phyloP scores from a whole-genome alignment of 305 asterid species.

The Fraxinus albicans region DNA sequence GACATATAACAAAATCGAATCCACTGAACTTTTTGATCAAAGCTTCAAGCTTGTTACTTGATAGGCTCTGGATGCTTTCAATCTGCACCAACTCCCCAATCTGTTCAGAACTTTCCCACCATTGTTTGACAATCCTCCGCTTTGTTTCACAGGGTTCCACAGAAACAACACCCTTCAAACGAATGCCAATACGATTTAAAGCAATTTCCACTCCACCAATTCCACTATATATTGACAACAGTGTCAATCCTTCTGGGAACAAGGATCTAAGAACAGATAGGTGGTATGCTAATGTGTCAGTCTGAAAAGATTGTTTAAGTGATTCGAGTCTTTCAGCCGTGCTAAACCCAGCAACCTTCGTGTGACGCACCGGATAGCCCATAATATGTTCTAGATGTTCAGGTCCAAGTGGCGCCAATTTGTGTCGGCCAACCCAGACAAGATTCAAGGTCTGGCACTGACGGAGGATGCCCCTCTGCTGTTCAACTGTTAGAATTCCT shows the following conservation, averaged over 20 bases:
- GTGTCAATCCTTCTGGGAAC: conserved; percentile 56
- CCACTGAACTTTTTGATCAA: conserved; percentile 46
- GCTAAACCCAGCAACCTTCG: conserved; percentile 46
- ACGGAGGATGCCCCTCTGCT: conserved; percentile 50
- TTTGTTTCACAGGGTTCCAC: conserved; percentile 62
- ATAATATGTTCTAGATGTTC: conserved; percentile 64
- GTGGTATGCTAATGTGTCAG: conserved; percentile 73
- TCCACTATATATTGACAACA: conserved; percentile 67
- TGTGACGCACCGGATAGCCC: conserved; percentile 74
- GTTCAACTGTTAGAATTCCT: conserved; percentile 48
- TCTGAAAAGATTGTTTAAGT: conserved; percentile 64
- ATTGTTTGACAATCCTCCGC: conserved; percentile 55
- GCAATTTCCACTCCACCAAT: conserved; percentile 83
- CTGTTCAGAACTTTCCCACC: conserved; percentile 74
- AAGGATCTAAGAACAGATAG: conserved; percentile 55
- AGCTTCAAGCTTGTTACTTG: conserved; percentile 49
- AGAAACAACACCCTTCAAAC: conserved; percentile 58
- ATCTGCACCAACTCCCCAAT: conserved; percentile 74
- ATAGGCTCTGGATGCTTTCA: conserved; percentile 42
- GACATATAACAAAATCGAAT: conserved; percentile 68
- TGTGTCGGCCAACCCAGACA: conserved; percentile 60
- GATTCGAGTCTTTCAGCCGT: conserved; percentile 50
- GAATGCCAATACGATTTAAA: conserved; percentile 67
- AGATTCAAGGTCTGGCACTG: conserved; percentile 58
- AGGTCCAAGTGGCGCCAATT: conserved; percentile 53